Base-by-base conservation (phyloP, 2,329 filamentous ascomycete genomes). In the Dactylella cylindrospora region DNA sequence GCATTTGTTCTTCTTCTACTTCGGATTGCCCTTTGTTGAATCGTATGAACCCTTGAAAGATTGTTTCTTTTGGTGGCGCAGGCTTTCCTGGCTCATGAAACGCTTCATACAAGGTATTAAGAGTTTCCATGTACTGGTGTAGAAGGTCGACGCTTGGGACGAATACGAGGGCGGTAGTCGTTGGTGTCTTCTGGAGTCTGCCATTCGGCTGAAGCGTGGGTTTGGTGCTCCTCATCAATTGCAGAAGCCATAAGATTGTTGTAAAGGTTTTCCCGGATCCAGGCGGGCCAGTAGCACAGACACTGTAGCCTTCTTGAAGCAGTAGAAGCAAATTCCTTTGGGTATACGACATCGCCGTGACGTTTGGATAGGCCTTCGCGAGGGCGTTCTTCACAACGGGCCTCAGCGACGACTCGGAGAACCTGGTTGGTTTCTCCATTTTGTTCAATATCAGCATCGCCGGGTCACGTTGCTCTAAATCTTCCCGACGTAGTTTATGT, bases 221-320 rank as follows among this genome's bases (percentile, higher is more conserved):
- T 23, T 36, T 54, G 23, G 43, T 25, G 22, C 57, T 62, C 33
- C 26, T 66, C 46, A 39, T 65, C 60, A 29, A 62, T 29, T 64
- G 20, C 40, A 69, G 31, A 10, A 69, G 26, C 67, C 67, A 69
- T 5, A 64, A 40, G 1, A 66, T 59, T 12, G 67, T 51, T 2
- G 61, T 52, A 25, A 69, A 69, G 8, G 64, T 68, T 40, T 69
- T 69, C n/a, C 68, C 68, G 3, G 66, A 67, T 1, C 47, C 68
- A 3, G 68, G 67, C 8, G 65, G 62, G 20, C 64, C 62, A 12
- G 61, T 59, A 1, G 47, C 65, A 25, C 62, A 62, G 13, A 69
- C 36, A 8, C 66, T 67, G 31, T 67, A 62, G 13, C 66, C 65
- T 17, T 67, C 66, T n/a, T 47, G 51, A 17, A 69, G 35, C 3